Evolutionary conservation across 805 yeast genomes (phyloP).

Genomic region (Starmerella davenportii): DNA sequence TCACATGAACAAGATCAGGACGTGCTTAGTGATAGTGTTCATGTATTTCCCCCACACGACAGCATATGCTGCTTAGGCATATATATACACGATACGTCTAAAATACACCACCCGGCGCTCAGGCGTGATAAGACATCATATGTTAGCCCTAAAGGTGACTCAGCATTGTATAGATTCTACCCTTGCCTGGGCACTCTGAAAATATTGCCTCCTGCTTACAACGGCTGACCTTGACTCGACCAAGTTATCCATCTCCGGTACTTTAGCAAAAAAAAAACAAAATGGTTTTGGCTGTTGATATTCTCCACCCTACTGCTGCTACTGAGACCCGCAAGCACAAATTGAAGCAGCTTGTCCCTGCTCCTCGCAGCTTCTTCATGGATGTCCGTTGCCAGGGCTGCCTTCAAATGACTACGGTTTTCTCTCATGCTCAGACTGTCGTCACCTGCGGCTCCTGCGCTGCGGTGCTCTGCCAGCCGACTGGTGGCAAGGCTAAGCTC

Average conservation of each 20-base stretch:
- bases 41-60: too few relatives aligned
- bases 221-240: not conserved
- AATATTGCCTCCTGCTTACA: not conserved
- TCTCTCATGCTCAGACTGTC: constrained; percentile 99
- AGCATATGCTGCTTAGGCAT: too few relatives aligned
- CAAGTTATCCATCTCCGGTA: not conserved
- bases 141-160: too few relatives aligned
- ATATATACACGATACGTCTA: too few relatives aligned
- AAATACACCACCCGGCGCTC: too few relatives aligned
- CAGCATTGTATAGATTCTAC: too few relatives aligned
- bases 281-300: constrained; percentile 95
- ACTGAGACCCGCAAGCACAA: constrained; percentile 94
- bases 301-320: constrained; percentile 94
- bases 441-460: constrained; percentile 98
- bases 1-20: too few relatives aligned
- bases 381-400: constrained; percentile 99
- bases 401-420: constrained; percentile 95
- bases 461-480: constrained; percentile 94
- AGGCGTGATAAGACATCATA: too few relatives aligned
- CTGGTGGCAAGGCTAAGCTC: constrained; percentile 99
- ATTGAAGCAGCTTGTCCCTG: constrained; percentile 89
- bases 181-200: constrained; percentile 1
- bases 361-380: constrained; percentile 99
- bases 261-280: constrained; percentile 5
- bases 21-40: too few relatives aligned